phyloP scores from a whole-genome alignment of 805 yeast genomes.

The Isabelozyma pseudorhagii region DNA sequence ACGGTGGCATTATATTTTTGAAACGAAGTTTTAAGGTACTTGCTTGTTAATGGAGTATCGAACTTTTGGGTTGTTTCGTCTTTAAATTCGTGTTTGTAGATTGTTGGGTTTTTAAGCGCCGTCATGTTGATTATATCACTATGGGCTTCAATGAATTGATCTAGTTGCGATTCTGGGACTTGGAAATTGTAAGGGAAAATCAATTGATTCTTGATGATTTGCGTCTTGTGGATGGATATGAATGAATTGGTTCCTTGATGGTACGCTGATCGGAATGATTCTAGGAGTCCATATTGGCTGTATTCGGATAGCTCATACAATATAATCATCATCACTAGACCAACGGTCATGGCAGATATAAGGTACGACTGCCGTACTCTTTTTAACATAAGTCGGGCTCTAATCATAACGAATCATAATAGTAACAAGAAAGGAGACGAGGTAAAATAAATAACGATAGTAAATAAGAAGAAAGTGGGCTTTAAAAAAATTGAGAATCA shows the following conservation, averaged over 20 bases:
- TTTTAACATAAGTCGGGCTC: not conserved
- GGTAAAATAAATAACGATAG: no score
- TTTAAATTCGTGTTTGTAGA: not conserved
- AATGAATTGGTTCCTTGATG: not conserved
- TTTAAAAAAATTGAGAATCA: no score
- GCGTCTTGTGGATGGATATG: not conserved
- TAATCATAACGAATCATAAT: not conserved
- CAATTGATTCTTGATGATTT: slow-evolving; percentile 1
- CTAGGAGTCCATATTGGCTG: not conserved
- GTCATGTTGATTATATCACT: not conserved
- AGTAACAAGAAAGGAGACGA: not conserved
- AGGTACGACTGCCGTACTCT: not conserved
- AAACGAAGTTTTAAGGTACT: not conserved
- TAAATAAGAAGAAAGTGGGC: no score
- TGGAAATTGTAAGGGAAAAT: slow-evolving; percentile 1
- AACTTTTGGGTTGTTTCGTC: not conserved
- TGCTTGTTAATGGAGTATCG: not conserved
- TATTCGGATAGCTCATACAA: not conserved
- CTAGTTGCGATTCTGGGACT: not conserved
- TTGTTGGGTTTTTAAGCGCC: not conserved
- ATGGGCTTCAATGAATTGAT: not conserved
- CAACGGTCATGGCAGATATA: not conserved
- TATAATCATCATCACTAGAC: not conserved
- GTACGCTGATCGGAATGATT: not conserved
- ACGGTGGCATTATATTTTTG: slow-evolving; percentile 6